A percentile compares a stretch with the other conserved stretches of the same genome.
phyloP scores from a whole-genome alignment of 169 alveolate species.

The Eimeria tenella region DNA sequence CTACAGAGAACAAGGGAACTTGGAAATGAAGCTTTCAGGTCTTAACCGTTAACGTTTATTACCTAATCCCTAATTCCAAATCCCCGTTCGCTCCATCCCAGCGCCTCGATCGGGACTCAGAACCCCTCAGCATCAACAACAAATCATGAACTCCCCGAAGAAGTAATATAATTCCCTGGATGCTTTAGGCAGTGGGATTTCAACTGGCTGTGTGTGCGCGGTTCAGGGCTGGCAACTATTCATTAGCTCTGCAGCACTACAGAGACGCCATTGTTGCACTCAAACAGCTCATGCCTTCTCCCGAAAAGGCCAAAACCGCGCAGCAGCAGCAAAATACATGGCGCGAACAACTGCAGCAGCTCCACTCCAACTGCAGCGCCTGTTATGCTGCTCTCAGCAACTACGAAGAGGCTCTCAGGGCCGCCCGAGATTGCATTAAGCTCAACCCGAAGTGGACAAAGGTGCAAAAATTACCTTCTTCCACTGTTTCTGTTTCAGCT shows the following conservation, averaged over 20 bases:
- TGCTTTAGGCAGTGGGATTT: too few relatives aligned
- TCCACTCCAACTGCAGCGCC: constrained; percentile 55
- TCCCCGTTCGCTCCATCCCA: not conserved
- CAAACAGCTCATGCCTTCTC: not conserved
- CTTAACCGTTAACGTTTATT: not conserved
- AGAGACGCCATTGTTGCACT: not conserved
- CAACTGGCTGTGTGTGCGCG: not conserved
- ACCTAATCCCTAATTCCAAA: constrained; percentile 5
- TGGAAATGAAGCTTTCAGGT: constrained; percentile 18
- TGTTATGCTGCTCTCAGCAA: not conserved
- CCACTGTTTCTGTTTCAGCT: not conserved
- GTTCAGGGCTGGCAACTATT: constrained; percentile 22
- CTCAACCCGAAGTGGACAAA: constrained; percentile 21
- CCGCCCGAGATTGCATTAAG: constrained; percentile 43
- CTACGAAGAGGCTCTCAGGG: constrained; percentile 23
- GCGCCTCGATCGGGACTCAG: too few relatives aligned
- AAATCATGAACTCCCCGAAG: too few relatives aligned
- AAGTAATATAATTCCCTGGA: too few relatives aligned
- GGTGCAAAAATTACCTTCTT: not conserved
- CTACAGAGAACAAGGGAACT: not conserved
- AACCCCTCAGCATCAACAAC: too few relatives aligned
- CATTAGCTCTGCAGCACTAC: constrained; percentile 33
- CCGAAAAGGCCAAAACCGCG: not conserved
- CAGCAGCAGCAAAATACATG: constrained; percentile 4
- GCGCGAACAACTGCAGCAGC: constrained; percentile 49